A percentile compares a stretch with the other conserved stretches of the same genome.
Evolutionary conservation across 1,284 basidiomycete genomes (phyloP).

Genomic region (Ceratobasidium sp.): DNA sequence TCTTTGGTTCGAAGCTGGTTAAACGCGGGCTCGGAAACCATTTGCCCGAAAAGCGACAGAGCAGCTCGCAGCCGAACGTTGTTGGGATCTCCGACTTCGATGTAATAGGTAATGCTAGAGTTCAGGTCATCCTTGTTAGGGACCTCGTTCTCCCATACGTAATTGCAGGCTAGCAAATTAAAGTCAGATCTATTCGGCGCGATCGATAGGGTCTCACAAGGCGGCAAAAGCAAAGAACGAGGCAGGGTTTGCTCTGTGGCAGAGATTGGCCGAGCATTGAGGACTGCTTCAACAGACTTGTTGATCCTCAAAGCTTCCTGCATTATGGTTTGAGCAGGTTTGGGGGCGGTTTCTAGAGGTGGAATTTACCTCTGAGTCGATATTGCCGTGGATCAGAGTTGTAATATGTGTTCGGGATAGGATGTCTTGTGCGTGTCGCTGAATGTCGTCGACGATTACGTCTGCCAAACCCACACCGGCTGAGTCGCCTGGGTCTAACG

Average conservation of each 20-base stretch:
- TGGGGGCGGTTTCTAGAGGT: constrained; percentile 6
- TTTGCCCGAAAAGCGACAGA: constrained; percentile 69
- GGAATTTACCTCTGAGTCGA: constrained; percentile 73
- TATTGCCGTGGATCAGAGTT: constrained; percentile 86
- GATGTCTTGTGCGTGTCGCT: constrained; percentile 68
- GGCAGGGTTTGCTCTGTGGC: constrained; percentile 63
- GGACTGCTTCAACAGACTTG: constrained; percentile 72
- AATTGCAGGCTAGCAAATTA: constrained; percentile 65
- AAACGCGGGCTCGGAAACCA: constrained; percentile 91
- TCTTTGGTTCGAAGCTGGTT: constrained; percentile 94
- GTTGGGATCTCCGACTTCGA: constrained; percentile 70
- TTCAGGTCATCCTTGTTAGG: constrained; percentile 90
- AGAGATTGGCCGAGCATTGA: constrained; percentile 65
- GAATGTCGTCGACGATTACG: constrained; percentile 75
- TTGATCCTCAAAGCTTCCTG: constrained; percentile 81
- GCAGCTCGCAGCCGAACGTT: constrained; percentile 66
- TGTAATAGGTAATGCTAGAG: constrained; percentile 80
- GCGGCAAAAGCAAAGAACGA: constrained; percentile 71
- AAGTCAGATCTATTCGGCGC: constrained; percentile 42
- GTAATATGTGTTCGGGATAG: constrained; percentile 76
- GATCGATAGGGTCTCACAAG: constrained; percentile 57
- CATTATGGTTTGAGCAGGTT: constrained; percentile 37
- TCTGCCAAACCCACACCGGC: constrained; percentile 53
- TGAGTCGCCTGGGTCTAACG: neutral
- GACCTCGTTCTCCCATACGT: constrained; percentile 73